Evolutionary conservation across 768 basidiomycete genomes (phyloP).

Genomic region (Podaxis rugospora): DNA sequence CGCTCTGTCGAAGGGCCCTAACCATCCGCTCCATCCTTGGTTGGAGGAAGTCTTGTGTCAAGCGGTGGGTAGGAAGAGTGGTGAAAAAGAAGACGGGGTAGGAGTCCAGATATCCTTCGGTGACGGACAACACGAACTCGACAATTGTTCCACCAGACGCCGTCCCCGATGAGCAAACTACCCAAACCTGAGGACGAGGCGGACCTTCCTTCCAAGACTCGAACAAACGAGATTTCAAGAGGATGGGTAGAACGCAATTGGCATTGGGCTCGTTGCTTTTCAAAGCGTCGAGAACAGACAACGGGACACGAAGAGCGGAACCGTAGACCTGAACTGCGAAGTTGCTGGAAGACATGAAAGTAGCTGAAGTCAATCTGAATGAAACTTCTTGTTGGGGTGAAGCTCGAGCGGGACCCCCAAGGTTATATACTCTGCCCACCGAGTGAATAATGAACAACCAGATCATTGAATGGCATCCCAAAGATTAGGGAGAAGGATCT

Average conservation of each 20-base stretch:
- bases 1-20: slow-evolving; percentile 26
- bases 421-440: not conserved
- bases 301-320: slow-evolving; percentile 32
- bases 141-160: slow-evolving; percentile 20
- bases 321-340: slow-evolving; percentile 18
- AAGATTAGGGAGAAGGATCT: not conserved
- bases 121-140: slow-evolving; percentile 57
- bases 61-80: slow-evolving; percentile 32
- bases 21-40: slow-evolving; percentile 41
- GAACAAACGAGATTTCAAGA: slow-evolving; percentile 23
- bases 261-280: slow-evolving; percentile 31
- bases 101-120: slow-evolving; percentile 45
- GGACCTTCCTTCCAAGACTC: slow-evolving; percentile 12
- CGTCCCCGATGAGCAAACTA: not conserved
- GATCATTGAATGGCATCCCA: not conserved
- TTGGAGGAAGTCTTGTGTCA: slow-evolving; percentile 31
- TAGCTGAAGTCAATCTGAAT: not conserved
- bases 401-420: not conserved
- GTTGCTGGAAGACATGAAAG: not conserved
- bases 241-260: slow-evolving; percentile 37
- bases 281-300: slow-evolving; percentile 31
- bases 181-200: slow-evolving; percentile 3
- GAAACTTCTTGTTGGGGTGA: not conserved
- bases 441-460: not conserved
- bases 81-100: slow-evolving; percentile 69